Percentiles rank a stretch among this genome's conserved stretches.
Evolutionary conservation across 306 rosid species (phyloP).

Genomic region (Ormosia semicastrata): DNA sequence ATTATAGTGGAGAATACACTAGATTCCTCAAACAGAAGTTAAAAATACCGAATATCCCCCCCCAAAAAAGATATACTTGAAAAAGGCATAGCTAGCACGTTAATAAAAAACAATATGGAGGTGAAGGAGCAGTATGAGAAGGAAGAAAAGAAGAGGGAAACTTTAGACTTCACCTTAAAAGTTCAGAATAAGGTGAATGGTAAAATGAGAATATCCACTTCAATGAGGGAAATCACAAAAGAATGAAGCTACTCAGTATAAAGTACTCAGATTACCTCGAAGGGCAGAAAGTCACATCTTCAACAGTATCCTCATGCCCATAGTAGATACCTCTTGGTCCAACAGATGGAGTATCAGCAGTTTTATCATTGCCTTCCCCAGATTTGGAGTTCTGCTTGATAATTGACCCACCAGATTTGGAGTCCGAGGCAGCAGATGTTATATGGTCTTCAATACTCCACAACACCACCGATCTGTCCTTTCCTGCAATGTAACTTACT

Average conservation of each 20-base stretch:
- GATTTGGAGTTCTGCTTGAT: constrained; percentile 57
- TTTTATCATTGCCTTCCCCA: constrained; percentile 76
- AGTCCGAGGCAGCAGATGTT: constrained; percentile 65
- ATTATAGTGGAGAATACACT: constrained; percentile 9
- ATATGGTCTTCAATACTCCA: constrained; percentile 99
- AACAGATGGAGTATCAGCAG: constrained; percentile 77
- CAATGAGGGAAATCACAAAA: background rate
- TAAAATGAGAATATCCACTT: constrained; percentile 8
- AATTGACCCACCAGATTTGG: constrained; percentile 79
- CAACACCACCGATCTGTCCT: constrained; percentile 90
- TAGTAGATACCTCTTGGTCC: constrained; percentile 91
- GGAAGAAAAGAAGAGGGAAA: background rate
- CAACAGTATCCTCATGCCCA: constrained; percentile 97
- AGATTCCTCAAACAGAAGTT: background rate
- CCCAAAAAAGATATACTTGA: background rate
- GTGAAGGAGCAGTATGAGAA: background rate
- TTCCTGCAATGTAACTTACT: constrained; percentile 54
- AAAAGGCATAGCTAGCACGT: background rate
- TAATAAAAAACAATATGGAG: background rate
- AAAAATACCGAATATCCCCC: background rate
- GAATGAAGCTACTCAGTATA: background rate
- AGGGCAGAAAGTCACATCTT: constrained; percentile 97
- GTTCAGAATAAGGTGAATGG: background rate
- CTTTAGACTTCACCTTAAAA: background rate
- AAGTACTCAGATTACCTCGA: constrained; percentile 63